Percentiles rank a stretch among this genome's conserved stretches.
Conservation (phyloP, 2,329 filamentous ascomycete species). For the Fusarium abutilonis region DNA sequence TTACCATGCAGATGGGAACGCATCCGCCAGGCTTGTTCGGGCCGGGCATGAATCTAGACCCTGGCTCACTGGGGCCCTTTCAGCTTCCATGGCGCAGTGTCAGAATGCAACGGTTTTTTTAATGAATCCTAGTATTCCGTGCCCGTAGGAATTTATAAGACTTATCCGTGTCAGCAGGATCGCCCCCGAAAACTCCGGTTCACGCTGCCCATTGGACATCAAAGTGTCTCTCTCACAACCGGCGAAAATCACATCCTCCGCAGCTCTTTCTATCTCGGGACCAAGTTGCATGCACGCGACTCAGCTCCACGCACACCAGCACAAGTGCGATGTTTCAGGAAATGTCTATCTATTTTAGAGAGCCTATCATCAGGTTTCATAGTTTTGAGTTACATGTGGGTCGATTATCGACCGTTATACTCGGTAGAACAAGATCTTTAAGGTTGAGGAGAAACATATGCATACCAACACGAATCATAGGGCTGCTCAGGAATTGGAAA, state of each 20-base stretch:
- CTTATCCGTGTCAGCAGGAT: conserved; percentile 1
- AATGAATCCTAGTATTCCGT: not conserved
- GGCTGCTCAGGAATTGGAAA: not conserved
- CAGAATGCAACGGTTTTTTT: not conserved
- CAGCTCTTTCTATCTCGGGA: conserved; percentile 33
- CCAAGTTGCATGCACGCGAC: conserved; percentile 19
- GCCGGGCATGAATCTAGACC: conserved; percentile 26
- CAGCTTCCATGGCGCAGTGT: conserved; percentile 4
- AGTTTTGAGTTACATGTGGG: conserved; percentile 8
- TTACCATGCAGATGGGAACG: conserved; percentile 2
- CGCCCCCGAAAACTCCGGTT: conserved; percentile 5
- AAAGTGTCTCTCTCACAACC: conserved; percentile 2
- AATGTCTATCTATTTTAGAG: conserved; percentile 16
- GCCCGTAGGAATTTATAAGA: conserved; percentile 14
- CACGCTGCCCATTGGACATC: conserved; percentile 3
- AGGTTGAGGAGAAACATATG: not conserved
- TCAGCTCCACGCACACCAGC: conserved; percentile 26
- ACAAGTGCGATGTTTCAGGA: conserved; percentile 30
- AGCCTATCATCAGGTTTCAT: conserved; percentile 9
- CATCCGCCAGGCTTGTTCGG: conserved; percentile 24
- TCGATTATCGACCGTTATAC: conserved; percentile 5
- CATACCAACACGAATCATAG: conserved; percentile 7
- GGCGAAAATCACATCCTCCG: conserved; percentile 1
- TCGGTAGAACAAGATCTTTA: not conserved
- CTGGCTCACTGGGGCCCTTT: conserved; percentile 6